Evolutionary conservation across 495 filamentous ascomycete genomes (phyloP), one percentile per base, ranked within the genome.

Genomic region (Penicillium bialowiezense): DNA sequence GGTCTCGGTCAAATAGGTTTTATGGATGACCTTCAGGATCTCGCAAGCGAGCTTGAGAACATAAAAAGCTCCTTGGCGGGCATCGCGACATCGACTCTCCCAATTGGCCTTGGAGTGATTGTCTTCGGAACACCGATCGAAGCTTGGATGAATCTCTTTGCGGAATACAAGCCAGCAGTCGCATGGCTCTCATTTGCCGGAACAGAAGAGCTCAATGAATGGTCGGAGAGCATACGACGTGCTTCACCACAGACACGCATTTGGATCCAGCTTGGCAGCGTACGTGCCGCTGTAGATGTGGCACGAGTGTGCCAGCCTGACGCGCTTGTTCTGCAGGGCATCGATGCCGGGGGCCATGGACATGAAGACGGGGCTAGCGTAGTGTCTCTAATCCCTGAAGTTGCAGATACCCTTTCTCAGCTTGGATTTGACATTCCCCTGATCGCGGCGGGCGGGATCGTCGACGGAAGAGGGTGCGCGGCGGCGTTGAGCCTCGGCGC

Each of bases 311-410:
- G 67, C 13, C 23, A 37, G 6, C 83, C 84, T 1, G 84, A 89
- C 57, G 83, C 83, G 6, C 52, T 91, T 1, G 84, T 90, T 7
- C 70, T 86, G 8, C 86, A 91, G 58, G 87, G 88, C 2, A 57
- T 67, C 8, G 88, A 91, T 59, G 85, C 88, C 0, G 87, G 88
- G 5, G 88, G 88, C 0, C 88, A 91, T 63, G 85, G 87, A n/a
- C 72, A 81, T 24, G 72, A 56, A 1, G 48, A 55, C 0, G 77
- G 76, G 1, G 83, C 84, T 0, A 76, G 83, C 3, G 55, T 89
- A 10, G 45, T 84, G 12, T 60, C 70, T 10, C 58, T 86, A 9
- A 42, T 86, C 3, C 80, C 80, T 0, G 84, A 85, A 59, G 64
- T 79, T 12, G 50, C 48, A 10, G 81, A 86, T 63, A 62, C 75